phyloP scores from a whole-genome alignment of 768 basidiomycete genomes.

The Chalciporus pseudorubinellus region DNA sequence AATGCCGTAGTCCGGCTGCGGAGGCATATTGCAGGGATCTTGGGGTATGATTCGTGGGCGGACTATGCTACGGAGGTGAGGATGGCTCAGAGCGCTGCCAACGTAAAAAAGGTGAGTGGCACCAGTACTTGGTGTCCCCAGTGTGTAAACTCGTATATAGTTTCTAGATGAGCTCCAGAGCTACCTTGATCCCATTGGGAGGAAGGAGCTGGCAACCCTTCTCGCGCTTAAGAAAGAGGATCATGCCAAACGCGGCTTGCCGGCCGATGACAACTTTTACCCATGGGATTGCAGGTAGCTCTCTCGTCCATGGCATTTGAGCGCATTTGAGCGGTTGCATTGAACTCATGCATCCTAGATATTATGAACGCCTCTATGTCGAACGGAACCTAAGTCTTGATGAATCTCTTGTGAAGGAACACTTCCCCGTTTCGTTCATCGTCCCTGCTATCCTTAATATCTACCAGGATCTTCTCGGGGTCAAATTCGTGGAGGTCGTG shows the following conservation, averaged over 20 bases:
- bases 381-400: slow-evolving; percentile 67
- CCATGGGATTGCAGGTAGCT: slow-evolving; percentile 78
- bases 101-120: slow-evolving; percentile 49
- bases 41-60: slow-evolving; percentile 78
- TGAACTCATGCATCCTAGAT: slow-evolving; percentile 11
- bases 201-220: slow-evolving; percentile 62
- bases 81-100: slow-evolving; percentile 71
- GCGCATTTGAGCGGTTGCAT: too few relatives aligned
- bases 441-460: slow-evolving; percentile 77
- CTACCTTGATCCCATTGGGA: slow-evolving; percentile 70
- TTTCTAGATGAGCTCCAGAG: slow-evolving; percentile 72
- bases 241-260: slow-evolving; percentile 52
- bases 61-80: slow-evolving; percentile 80
- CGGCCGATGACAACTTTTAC: slow-evolving; percentile 68
- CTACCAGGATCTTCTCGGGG: slow-evolving; percentile 78
- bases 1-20: slow-evolving; percentile 66
- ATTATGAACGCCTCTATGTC: slow-evolving; percentile 40
- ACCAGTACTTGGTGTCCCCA: background rate
- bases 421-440: slow-evolving; percentile 81
- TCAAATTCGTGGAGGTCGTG: slow-evolving; percentile 55
- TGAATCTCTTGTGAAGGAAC: slow-evolving; percentile 76
- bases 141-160: slow-evolving; percentile 31
- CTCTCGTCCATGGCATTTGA: slow-evolving; percentile 16
- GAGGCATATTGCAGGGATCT: slow-evolving; percentile 59
- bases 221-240: slow-evolving; percentile 74